phyloP scores from a whole-genome alignment of 1,284 basidiomycete genomes.

The Afroboletus lepidellus region DNA sequence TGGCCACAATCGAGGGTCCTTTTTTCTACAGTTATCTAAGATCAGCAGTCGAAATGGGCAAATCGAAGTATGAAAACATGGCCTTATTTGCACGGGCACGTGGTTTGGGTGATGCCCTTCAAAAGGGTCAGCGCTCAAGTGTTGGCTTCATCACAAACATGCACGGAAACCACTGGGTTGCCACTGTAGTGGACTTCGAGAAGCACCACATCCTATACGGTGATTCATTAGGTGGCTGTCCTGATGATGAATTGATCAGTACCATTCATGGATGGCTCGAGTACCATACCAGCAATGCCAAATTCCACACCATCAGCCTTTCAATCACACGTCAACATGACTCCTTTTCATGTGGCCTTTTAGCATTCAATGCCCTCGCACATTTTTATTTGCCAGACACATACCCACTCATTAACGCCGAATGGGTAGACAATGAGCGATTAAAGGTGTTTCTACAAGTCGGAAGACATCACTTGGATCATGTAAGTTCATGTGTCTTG shows the following conservation, averaged over 20 bases:
- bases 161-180: background rate
- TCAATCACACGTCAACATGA: background rate
- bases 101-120: background rate
- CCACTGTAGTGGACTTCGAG: background rate
- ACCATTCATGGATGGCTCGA: background rate
- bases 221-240: background rate
- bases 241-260: background rate
- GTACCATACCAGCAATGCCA: background rate
- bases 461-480: background rate
- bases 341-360: conserved; percentile 1
- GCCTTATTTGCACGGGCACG: background rate
- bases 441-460: conserved; percentile 1
- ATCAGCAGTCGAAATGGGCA: background rate
- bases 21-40: background rate
- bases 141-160: conserved; percentile 1
- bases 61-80: background rate
- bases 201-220: background rate
- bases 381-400: conserved; percentile 4
- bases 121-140: background rate
- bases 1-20: background rate
- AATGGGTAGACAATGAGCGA: background rate
- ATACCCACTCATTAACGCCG: background rate
- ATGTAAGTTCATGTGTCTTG: background rate
- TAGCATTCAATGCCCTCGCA: background rate
- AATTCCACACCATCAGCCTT: background rate